phyloP scores from a whole-genome alignment of 257 asterid species.

The Nicotiana noctiflora region DNA sequence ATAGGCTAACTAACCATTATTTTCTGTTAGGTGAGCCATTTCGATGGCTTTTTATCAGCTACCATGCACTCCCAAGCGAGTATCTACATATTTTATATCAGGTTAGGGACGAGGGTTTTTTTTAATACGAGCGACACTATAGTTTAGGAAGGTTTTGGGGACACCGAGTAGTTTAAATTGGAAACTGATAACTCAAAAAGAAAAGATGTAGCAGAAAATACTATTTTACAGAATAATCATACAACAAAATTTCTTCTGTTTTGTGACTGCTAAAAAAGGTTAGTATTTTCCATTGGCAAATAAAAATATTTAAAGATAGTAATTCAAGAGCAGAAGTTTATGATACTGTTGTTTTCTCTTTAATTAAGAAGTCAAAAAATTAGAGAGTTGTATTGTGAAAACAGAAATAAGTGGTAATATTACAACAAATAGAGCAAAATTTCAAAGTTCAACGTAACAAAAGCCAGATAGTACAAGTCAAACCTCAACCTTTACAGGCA shows the following conservation, averaged over 20 bases:
- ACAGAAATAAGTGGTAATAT: not conserved
- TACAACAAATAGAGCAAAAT: not conserved
- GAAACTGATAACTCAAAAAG: too few relatives aligned
- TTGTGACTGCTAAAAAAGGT: not conserved
- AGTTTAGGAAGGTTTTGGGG: too few relatives aligned
- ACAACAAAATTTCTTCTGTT: not conserved
- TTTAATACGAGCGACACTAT: too few relatives aligned
- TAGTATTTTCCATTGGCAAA: not conserved
- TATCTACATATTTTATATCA: too few relatives aligned
- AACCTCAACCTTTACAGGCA: slow-evolving; percentile 30
- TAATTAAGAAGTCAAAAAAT: not conserved
- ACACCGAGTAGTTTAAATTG: too few relatives aligned
- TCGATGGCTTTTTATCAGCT: too few relatives aligned
- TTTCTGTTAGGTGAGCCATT: too few relatives aligned
- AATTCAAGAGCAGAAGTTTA: not conserved
- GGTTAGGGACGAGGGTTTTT: too few relatives aligned
- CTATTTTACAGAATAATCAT: not conserved
- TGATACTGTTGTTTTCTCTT: not conserved
- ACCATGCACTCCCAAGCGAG: too few relatives aligned
- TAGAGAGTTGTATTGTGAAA: not conserved
- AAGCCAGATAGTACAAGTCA: slow-evolving; percentile 37
- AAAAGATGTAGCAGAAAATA: not conserved
- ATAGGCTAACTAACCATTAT: too few relatives aligned
- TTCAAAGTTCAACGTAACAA: slow-evolving; percentile 27
- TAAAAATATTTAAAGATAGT: not conserved